Evolutionary conservation across 2,329 filamentous ascomycete genomes (phyloP), one percentile per base, ranked within the genome.

Genomic region (Cercospora sp.): DNA sequence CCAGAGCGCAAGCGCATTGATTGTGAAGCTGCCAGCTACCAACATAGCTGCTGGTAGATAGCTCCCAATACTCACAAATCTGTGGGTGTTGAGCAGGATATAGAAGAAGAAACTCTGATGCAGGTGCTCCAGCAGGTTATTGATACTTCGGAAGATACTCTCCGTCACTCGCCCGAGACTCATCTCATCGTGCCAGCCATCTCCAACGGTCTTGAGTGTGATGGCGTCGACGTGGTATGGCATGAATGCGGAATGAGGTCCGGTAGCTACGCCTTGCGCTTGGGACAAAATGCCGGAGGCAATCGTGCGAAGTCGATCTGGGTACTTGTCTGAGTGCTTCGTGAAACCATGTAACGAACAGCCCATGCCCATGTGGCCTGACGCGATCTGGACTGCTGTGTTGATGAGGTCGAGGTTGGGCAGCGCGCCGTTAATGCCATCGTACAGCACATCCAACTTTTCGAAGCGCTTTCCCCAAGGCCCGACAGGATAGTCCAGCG

Each of bases 101-200:
- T 99, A 99, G 82, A 99, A 98, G 86, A 99, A 99, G 84, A 99
- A 99, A 79, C 94, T 97, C 82, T 99, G 95, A 79, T 99, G 95
- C 69, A 99, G 85, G 78, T 99, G 94, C 81, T 99, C 95, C 34
- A 99, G 86, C 67, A 99, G 82, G 77, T 99, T 99, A 82, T 99
- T 99, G 80, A 99, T 83, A 79, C 93, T 97, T 75, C 95, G 87
- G 79, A 97, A 97, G 3, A 95, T 87, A 74, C 93, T 93, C 81
- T 99, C 95, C 4, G 98, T 86, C 0, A 94, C 90, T 65, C 94
- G 87, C 5, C 95, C 95, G 77, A 99, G 88, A 9, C 91, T 91
- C 92, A 98, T 98, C 81, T 98, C 95, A 78, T 99, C 95, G 77
- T 98, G 93, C 93, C 93, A 97, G 34, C 95, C 95, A 51, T 94